Evolutionary conservation across 768 basidiomycete genomes (phyloP).

Genomic region (Suillus variegatus): DNA sequence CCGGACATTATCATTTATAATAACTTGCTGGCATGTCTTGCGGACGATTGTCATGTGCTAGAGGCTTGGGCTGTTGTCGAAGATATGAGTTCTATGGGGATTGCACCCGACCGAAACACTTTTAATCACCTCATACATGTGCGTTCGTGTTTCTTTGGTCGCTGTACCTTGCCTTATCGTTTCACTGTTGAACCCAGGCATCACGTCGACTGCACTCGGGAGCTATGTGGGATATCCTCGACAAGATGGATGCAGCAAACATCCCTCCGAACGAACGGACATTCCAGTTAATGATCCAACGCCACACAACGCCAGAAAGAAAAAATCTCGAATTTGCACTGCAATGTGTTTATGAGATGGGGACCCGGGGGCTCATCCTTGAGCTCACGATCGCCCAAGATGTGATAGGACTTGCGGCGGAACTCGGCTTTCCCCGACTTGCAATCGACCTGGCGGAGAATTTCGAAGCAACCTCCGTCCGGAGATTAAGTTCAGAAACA

Average conservation of each 20-base stretch:
- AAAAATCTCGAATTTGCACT: slow-evolving; percentile 66
- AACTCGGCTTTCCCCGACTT: slow-evolving; percentile 57
- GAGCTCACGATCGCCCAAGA: slow-evolving; percentile 49
- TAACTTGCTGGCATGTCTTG: slow-evolving; percentile 51
- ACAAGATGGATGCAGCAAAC: slow-evolving; percentile 53
- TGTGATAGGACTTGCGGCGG: slow-evolving; percentile 56
- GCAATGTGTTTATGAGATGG: slow-evolving; percentile 62
- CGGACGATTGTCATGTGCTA: slow-evolving; percentile 40
- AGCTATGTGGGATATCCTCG: slow-evolving; percentile 50
- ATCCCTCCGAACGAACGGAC: slow-evolving; percentile 54
- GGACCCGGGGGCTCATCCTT: slow-evolving; percentile 48
- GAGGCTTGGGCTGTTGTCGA: slow-evolving; percentile 69
- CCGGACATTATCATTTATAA: slow-evolving; percentile 63
- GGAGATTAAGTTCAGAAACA: slow-evolving; percentile 49
- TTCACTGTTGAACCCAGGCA: slow-evolving; percentile 41
- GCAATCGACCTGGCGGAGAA: slow-evolving; percentile 69
- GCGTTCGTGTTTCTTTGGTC: slow-evolving; percentile 18
- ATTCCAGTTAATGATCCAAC: slow-evolving; percentile 54
- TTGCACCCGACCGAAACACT: slow-evolving; percentile 50
- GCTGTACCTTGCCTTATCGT: neutral
- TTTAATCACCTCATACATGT: slow-evolving; percentile 67
- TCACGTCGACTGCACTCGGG: slow-evolving; percentile 40
- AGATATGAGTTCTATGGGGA: slow-evolving; percentile 58
- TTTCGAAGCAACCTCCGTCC: slow-evolving; percentile 57
- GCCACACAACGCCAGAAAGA: slow-evolving; percentile 38